Evolutionary conservation across 768 basidiomycete genomes (phyloP).

Genomic region (Tephrocybe sp.): DNA sequence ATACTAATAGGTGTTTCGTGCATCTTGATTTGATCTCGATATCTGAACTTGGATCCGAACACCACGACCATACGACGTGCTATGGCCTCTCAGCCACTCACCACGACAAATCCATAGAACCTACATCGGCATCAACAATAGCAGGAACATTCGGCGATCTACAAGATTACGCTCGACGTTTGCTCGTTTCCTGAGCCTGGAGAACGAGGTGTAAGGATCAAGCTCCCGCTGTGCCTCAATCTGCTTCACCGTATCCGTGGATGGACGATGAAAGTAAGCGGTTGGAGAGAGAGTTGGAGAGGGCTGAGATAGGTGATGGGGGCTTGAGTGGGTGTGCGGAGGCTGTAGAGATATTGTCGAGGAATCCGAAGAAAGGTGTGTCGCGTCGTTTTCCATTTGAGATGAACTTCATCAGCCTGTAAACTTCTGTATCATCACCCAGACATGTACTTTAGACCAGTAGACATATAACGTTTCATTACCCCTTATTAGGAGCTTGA

Average conservation of each 20-base stretch:
- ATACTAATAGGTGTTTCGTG: no score
- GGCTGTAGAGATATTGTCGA: conserved; percentile 89
- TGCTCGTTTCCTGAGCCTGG: conserved; percentile 41
- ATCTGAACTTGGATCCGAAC: no score
- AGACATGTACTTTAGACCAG: no score
- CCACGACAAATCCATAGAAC: conserved; percentile 20
- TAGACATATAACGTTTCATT: no score
- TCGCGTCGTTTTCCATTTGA: no score
- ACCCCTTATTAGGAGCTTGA: no score
- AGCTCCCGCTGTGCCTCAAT: conserved; percentile 24
- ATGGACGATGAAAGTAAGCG: conserved; percentile 28
- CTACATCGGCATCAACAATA: no score
- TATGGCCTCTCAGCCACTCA: conserved; percentile 85
- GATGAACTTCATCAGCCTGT: no score
- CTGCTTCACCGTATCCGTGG: conserved; percentile 21
- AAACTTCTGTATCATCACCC: no score
- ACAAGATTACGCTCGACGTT: conserved; percentile 47
- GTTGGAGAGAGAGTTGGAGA: conserved; percentile 32
- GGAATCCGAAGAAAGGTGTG: conserved; percentile 86
- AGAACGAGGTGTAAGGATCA: conserved; percentile 24
- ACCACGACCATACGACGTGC: conserved; percentile 71
- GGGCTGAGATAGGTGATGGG: conserved; percentile 34
- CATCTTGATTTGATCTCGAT: no score
- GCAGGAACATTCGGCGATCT: conserved; percentile 43
- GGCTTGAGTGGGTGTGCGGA: conserved; percentile 65